phyloP scores from a whole-genome alignment of 108 stramenopile species.

The Craspedostauros australis region DNA sequence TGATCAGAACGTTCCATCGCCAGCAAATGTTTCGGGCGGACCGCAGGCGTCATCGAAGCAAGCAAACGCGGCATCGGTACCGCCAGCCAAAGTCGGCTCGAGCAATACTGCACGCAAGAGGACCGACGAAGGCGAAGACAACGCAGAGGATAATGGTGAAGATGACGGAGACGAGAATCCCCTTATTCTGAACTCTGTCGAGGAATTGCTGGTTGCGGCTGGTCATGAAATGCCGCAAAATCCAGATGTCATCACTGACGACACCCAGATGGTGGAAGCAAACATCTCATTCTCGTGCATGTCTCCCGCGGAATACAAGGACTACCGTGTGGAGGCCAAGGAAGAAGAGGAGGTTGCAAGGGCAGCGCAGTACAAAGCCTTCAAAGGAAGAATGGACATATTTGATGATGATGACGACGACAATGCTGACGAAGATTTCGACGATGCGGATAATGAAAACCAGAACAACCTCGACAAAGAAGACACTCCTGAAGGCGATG shows the following conservation, averaged over 20 bases:
- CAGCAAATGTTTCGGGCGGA: background rate
- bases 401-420: slow-evolving; percentile 22
- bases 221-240: slow-evolving; percentile 14
- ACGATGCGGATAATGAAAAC: slow-evolving; percentile 1
- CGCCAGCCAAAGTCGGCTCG: background rate
- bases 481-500: slow-evolving; percentile 1
- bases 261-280: slow-evolving; percentile 29
- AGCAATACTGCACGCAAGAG: background rate
- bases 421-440: slow-evolving; percentile 3
- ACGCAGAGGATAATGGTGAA: background rate
- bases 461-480: too few relatives aligned
- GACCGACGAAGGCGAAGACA: background rate
- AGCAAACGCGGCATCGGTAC: too few relatives aligned
- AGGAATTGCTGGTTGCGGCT: slow-evolving; percentile 25
- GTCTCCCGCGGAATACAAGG: slow-evolving; percentile 31
- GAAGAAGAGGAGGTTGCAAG: slow-evolving; percentile 18
- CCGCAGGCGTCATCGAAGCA: background rate
- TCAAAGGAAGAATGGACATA: slow-evolving; percentile 18
- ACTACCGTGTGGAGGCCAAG: slow-evolving; percentile 6
- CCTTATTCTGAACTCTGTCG: slow-evolving; percentile 14
- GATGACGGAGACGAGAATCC: slow-evolving; percentile 4
- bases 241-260: slow-evolving; percentile 6
- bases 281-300: slow-evolving; percentile 41
- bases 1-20: background rate
- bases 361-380: slow-evolving; percentile 9